Conservation (phyloP, 331 rosid genomes). For the Spiraea crenata region DNA sequence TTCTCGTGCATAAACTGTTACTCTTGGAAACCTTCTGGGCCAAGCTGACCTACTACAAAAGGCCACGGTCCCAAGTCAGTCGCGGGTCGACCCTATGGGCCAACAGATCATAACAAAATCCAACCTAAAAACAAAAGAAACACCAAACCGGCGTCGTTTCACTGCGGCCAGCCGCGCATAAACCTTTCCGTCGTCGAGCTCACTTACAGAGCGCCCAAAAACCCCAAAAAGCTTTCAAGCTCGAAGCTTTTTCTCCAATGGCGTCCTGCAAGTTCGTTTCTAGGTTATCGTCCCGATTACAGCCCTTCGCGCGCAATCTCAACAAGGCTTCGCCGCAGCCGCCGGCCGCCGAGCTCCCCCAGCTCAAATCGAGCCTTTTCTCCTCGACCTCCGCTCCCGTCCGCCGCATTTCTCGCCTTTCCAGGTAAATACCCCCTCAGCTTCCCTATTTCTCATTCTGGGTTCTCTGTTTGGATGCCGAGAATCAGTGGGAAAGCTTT, state of each 20-base stretch:
- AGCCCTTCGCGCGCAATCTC: constrained; percentile 33
- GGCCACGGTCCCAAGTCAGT: not conserved
- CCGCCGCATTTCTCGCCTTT: constrained; percentile 37
- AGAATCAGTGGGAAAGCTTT: not conserved
- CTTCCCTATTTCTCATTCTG: not conserved
- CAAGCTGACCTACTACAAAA: too few species aligned
- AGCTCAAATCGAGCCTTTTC: constrained; percentile 29
- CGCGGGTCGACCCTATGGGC: not conserved
- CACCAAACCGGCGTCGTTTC: constrained; percentile 1
- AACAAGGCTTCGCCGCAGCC: constrained; percentile 30
- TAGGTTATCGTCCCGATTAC: constrained; percentile 59
- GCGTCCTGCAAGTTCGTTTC: constrained; percentile 49
- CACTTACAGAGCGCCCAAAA: not conserved
- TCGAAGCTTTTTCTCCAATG: constrained; percentile 32
- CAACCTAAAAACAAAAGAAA: not conserved
- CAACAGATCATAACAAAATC: not conserved
- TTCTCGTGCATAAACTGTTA: too few species aligned
- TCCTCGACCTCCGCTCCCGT: constrained; percentile 34
- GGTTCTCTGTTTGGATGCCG: not conserved
- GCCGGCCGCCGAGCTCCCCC: constrained; percentile 24
- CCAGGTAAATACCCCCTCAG: constrained; percentile 46
- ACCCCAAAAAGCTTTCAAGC: constrained; percentile 6
- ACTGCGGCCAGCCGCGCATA: not conserved
- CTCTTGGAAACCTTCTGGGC: too few species aligned
- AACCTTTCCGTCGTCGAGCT: not conserved